These are phyloP conservation scores for Globisporangium sylvaticum DNA, from an alignment of 352 stramenopile species.

Conservation along the genomic window DNA sequence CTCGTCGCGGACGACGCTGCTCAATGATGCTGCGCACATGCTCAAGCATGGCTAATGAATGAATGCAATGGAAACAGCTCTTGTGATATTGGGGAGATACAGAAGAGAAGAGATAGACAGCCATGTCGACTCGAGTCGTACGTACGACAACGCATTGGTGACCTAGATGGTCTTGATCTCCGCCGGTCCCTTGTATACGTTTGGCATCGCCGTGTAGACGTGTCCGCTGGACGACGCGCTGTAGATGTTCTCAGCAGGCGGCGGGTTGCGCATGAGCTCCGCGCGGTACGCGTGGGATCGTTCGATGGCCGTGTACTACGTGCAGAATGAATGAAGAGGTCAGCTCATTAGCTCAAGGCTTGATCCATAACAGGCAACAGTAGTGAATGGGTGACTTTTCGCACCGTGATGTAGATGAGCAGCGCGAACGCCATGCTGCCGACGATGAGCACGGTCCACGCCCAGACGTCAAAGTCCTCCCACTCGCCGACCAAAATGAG, in stretches of 20 bases:
- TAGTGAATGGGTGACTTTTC: too few species aligned
- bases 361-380: too few species aligned
- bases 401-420: slow-evolving; percentile 68
- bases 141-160: not conserved
- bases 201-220: slow-evolving; percentile 66
- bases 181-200: slow-evolving; percentile 41
- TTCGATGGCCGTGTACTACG: slow-evolving; percentile 69
- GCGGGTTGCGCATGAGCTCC: slow-evolving; percentile 82
- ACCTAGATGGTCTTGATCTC: slow-evolving; percentile 77
- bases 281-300: slow-evolving; percentile 72
- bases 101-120: not conserved
- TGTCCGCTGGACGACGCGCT: slow-evolving; percentile 35
- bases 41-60: not conserved
- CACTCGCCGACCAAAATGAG: slow-evolving; percentile 76
- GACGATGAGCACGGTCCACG: slow-evolving; percentile 64
- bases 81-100: not conserved
- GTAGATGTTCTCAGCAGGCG: slow-evolving; percentile 75
- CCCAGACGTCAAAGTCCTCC: slow-evolving; percentile 72
- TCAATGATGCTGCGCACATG: not conserved
- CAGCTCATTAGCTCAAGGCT: too few species aligned
- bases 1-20: not conserved
- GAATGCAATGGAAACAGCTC: not conserved
- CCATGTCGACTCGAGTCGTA: not conserved
- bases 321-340: not conserved
- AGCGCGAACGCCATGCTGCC: slow-evolving; percentile 63